Percentiles rank a stretch among this genome's conserved stretches.
phyloP scores from a whole-genome alignment of 176 grass and related monocot species.

The Leersia perrieri region DNA sequence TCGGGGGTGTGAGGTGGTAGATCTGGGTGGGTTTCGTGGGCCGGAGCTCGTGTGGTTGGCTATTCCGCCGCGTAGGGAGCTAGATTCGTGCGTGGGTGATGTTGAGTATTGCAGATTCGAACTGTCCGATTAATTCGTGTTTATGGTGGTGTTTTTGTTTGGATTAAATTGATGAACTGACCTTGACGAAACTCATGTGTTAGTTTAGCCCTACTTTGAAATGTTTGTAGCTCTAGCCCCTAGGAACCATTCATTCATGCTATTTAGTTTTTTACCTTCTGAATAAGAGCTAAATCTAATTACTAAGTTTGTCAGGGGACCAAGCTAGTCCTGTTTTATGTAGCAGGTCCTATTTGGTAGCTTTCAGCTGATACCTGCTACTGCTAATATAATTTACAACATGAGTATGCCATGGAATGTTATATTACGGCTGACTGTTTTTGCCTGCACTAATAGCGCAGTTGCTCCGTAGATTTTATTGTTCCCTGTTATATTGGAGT shows the following conservation, averaged over 20 bases:
- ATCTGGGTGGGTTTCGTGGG: not conserved
- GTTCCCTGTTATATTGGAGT: not conserved
- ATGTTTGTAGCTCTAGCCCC: not conserved
- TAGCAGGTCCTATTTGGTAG: not conserved
- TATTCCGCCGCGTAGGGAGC: not conserved
- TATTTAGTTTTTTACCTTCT: not conserved
- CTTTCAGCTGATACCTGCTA: not conserved
- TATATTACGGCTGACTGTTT: not conserved
- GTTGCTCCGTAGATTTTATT: not conserved
- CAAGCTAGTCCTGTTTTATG: not conserved
- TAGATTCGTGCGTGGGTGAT: conserved; percentile 17
- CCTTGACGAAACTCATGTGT: not conserved
- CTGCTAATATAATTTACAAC: not conserved
- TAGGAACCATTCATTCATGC: not conserved
- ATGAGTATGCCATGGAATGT: not conserved
- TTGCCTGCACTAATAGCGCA: not conserved
- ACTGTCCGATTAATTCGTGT: not conserved
- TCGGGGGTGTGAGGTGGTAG: not conserved
- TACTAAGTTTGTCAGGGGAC: not conserved
- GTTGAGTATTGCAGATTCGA: not conserved
- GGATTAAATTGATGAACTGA: not conserved
- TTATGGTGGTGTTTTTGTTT: too few species aligned
- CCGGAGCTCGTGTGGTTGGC: not conserved
- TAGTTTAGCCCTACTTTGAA: not conserved
- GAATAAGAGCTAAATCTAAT: not conserved